Base-by-base conservation (phyloP, 139 green algal species). In the Tetradesmus lagerheimii region DNA sequence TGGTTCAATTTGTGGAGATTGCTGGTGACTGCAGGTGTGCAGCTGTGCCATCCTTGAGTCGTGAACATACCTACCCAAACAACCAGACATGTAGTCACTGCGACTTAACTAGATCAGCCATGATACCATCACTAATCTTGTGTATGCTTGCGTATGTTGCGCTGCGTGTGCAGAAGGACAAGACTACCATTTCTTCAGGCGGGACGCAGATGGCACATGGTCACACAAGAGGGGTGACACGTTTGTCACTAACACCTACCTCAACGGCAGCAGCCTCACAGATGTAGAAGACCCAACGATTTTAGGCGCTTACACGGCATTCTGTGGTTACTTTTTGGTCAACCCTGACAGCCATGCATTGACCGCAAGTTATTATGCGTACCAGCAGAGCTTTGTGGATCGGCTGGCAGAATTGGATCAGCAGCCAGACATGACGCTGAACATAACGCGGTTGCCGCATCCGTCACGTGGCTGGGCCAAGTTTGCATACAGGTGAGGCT, bases 191-290 rank as follows among this genome's bases (percentile, higher is more conserved):
- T 84, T 84, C 38, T 84, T 84, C 23, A 84, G 78, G 12, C 38
- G 78, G 16, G 78, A 84, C 27, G 78, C 38, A 5, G 38, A 62
- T 50, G 78, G 78, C 39, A 62, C 3, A 15, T 84, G 78, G 78
- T 84, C 78, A 34, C 78, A 84, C 8, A 84, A 84, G 41, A 25
- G 27, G 1, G 78, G 78, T 31, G 78, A 84, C 41, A 84, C 78
- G 4, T 84, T 84, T 84, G 78, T 84, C 41, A 84, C 78, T 5
- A 84, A 84, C 41, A 84, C 78, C 38, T 84, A 64, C 29, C 78
- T 34, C 25, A 53, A 84, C 11, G 78, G 78, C 27, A 35, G 37
- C 25, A 53, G 27, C 27, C 25, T 84, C 8, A 64, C 38, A 18
- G 78, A 84, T 84, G 78, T 84, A 6, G 78, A 84, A 12, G 78